Evolutionary conservation across 1,284 basidiomycete genomes (phyloP), one percentile per base, ranked within the genome.

Genomic region (Leccinum ponderosum): DNA sequence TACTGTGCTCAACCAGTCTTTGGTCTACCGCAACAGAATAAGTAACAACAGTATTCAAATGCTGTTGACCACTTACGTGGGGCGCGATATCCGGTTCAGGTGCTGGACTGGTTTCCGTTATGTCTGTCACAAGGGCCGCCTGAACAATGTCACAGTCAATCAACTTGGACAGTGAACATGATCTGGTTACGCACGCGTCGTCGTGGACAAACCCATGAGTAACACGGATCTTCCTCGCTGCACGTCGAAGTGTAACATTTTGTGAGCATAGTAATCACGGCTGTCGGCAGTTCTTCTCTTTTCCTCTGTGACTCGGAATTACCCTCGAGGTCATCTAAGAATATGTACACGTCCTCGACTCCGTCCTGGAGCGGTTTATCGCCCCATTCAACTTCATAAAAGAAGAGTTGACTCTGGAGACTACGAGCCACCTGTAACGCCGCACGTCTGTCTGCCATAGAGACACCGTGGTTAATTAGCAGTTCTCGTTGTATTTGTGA

Each of bases 311-410:
- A 76, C 62, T 87, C 86, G 2, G 85, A 83, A 17, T 75, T 74
- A 58, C 88, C 87, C 59, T 90, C 90, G 64, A 88, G 84, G 68
- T 97, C 95, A 64, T 95, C 94, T 75, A 95, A 81, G 78, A 99
- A 98, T 84, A 94, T 94, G 77, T 95, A 98, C 6, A 98, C 95
- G 68, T 97, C 94, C 68, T 97, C 95, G 2, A 95, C 90, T 4
- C 94, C 91, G 71, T 98, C 97, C 61, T 91, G 88, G 52, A 98
- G 77, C 1, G 89, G 82, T 25, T 88, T 87, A 60, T 89, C 87
- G 33, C 93, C 94, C 94, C 95, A 97, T 74, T 98, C 96, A 6
- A 98, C 96, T 73, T 98, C 97, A 73, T 97, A 94, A 73, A 98
- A 95, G 82, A 95, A 97, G 7, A 98, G 83, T 73, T 97, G 93